A percentile compares a stretch with the other conserved stretches of the same genome.
Evolutionary conservation across 768 basidiomycete species (phyloP).

Genomic region (Pisolithus tinctorius): DNA sequence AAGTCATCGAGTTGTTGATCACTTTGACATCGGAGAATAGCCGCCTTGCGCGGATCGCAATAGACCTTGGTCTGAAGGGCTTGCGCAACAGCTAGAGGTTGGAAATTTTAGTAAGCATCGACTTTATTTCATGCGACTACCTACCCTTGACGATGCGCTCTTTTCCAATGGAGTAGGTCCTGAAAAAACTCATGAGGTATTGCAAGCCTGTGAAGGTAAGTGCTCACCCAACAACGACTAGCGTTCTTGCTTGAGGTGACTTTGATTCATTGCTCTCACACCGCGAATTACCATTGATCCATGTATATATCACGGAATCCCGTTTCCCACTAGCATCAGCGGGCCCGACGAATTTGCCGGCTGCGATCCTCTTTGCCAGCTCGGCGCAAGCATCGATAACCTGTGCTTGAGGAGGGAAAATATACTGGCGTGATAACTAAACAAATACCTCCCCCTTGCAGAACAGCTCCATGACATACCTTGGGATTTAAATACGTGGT

Average conservation of each 20-base stretch:
- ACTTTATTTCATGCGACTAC: constrained; percentile 1
- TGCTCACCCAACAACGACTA: constrained; percentile 70
- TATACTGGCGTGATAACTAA: constrained; percentile 49
- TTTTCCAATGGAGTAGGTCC: constrained; percentile 96
- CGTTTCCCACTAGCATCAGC: constrained; percentile 16
- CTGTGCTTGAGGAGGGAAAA: constrained; percentile 91
- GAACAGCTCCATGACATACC: constrained; percentile 27
- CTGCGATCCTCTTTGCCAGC: constrained; percentile 55
- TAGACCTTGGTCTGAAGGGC: constrained; percentile 80
- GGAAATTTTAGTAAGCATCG: background rate
- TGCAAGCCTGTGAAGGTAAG: background rate
- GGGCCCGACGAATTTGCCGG: constrained; percentile 30
- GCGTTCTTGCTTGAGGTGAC: constrained; percentile 31
- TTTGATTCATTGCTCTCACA: constrained; percentile 28
- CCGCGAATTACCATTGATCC: constrained; percentile 34
- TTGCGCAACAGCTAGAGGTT: constrained; percentile 66
- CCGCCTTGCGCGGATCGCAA: constrained; percentile 79
- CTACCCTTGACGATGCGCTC: constrained; percentile 94
- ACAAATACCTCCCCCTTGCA: background rate
- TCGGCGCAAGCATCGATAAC: constrained; percentile 92
- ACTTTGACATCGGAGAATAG: constrained; percentile 75
- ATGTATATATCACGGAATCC: constrained; percentile 42
- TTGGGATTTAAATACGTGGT: constrained; percentile 93
- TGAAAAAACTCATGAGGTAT: constrained; percentile 23
- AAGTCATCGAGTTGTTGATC: constrained; percentile 78